Evolutionary conservation across 140 eudicot species (phyloP), one percentile per base, ranked within the genome.

Genomic region (Anethum foeniculum): DNA sequence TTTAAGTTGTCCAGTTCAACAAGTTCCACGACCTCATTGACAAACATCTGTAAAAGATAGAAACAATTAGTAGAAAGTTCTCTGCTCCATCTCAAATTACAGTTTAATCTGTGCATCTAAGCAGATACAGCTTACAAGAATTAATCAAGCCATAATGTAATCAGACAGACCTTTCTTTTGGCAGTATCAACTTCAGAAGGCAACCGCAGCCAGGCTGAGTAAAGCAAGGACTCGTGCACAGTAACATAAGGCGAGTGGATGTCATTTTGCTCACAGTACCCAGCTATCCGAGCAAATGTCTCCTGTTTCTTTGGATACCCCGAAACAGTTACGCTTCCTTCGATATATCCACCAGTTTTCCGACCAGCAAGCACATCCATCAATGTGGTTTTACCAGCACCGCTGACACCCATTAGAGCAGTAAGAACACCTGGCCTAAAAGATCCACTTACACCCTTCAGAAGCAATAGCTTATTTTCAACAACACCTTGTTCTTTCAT

Each of bases 401-500:
- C 74, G 32, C 43, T 68, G 44, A 68, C 74, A 34, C 74, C 74
- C 74, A 68, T 68, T 34, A 68, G 43, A 16, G 74, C 74, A 68
- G 74, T 68, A 16, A 68, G 74, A 68, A 68, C 44, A 68, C 74
- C 74, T 32, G 74, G 74, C 13, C 74, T 68, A n/a, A 68, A 68
- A 68, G 44, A 41, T 13, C 74, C 74, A 68, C 74, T 68, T 15
- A 68, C 74, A 68, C 74, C 74, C 77, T 89, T 89, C 56, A 89
- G 89, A 77, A 89, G 87, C 81, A 85, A 38, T 76, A 89, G 73
- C 48, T 49, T 84, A 67, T 87, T 84, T 77, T 89, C 89, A 21
- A 10, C 41, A 52, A 85, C 75, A 62, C 93, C 93, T 75, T 87
- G 93, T 44, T 82, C 86, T 85, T 82, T 87, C 93, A 89, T 89